Conservation (phyloP, 2,329 filamentous ascomycete genomes). For the Lasiodiplodia theobromae region DNA sequence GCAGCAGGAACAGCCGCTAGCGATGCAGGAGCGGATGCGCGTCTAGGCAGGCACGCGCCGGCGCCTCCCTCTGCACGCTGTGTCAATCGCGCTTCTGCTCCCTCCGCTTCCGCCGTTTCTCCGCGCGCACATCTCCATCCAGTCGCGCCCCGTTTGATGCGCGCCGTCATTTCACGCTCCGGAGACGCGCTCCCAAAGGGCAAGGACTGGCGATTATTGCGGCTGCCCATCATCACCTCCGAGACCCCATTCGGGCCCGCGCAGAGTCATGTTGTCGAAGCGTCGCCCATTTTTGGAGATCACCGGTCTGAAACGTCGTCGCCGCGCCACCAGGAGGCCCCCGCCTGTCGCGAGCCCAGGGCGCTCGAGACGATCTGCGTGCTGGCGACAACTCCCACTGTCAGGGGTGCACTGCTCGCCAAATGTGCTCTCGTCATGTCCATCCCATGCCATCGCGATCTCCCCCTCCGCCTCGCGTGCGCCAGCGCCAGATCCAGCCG, state of each 20-base stretch:
- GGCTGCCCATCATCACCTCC: conserved; percentile 15
- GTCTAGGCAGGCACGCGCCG: conserved; percentile 21
- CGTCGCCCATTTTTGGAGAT: conserved; percentile 10
- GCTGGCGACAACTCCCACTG: conserved; percentile 8
- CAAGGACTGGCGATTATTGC: conserved; percentile 10
- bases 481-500: conserved; percentile 7
- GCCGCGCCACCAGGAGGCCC: conserved; percentile 17
- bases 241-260: conserved; percentile 8
- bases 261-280: conserved; percentile 4
- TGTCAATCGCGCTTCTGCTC: conserved; percentile 1
- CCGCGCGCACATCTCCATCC: conserved; percentile 4
- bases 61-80: conserved; percentile 10
- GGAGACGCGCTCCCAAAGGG: background rate
- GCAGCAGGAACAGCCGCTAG: conserved; percentile 24
- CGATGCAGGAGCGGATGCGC: conserved; percentile 19
- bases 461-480: conserved; percentile 16
- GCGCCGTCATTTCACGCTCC: conserved; percentile 22
- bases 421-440: conserved; percentile 19
- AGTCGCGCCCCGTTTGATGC: conserved; percentile 14
- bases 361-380: conserved; percentile 18
- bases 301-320: background rate
- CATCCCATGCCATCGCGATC: conserved; percentile 9
- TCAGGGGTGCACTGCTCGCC: conserved; percentile 26
- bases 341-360: background rate
- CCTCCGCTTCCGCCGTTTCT: conserved; percentile 5